Conservation (phyloP, 2,329 filamentous ascomycete species). For the Pyrenophora graminea region DNA sequence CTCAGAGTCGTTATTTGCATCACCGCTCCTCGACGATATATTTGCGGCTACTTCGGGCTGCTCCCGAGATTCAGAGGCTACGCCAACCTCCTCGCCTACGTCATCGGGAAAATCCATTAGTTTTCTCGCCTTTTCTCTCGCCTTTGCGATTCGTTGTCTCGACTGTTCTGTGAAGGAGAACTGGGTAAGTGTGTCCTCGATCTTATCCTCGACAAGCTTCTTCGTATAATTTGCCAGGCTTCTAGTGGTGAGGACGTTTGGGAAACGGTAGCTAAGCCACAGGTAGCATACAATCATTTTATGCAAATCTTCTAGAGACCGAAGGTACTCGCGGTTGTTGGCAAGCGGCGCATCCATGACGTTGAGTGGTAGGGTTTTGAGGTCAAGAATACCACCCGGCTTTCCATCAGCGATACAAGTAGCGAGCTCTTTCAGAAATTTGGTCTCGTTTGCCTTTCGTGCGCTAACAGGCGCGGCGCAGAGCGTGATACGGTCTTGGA, state of each 20-base stretch:
- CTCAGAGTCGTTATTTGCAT: slow-evolving; percentile 24
- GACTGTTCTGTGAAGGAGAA: slow-evolving; percentile 53
- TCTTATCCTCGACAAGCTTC: slow-evolving; percentile 72
- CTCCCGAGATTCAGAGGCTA: slow-evolving; percentile 8
- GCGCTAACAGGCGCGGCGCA: slow-evolving; percentile 69
- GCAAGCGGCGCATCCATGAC: slow-evolving; percentile 64
- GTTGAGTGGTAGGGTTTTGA: slow-evolving; percentile 72
- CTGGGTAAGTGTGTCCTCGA: slow-evolving; percentile 65
- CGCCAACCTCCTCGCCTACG: slow-evolving; percentile 1
- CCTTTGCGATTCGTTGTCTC: slow-evolving; percentile 7
- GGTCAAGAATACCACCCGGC: slow-evolving; percentile 71
- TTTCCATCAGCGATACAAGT: slow-evolving; percentile 69
- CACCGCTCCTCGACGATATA: slow-evolving; percentile 16
- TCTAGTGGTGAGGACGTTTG: slow-evolving; percentile 76
- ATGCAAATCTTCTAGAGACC: slow-evolving; percentile 75
- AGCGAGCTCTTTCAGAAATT: slow-evolving; percentile 67
- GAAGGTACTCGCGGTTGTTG: slow-evolving; percentile 62
- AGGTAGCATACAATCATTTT: slow-evolving; percentile 82
- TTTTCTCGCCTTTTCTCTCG: slow-evolving; percentile 13
- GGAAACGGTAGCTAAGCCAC: slow-evolving; percentile 90
- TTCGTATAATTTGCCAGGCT: slow-evolving; percentile 80
- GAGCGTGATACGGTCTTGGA: slow-evolving; percentile 76
- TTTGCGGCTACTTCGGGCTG: slow-evolving; percentile 19
- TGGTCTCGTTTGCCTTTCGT: slow-evolving; percentile 52
- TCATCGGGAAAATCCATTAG: slow-evolving; percentile 1